Evolutionary conservation across 2,329 filamentous ascomycete genomes (phyloP), one percentile per base, ranked within the genome.

Genomic region (Podosphaera fusca): DNA sequence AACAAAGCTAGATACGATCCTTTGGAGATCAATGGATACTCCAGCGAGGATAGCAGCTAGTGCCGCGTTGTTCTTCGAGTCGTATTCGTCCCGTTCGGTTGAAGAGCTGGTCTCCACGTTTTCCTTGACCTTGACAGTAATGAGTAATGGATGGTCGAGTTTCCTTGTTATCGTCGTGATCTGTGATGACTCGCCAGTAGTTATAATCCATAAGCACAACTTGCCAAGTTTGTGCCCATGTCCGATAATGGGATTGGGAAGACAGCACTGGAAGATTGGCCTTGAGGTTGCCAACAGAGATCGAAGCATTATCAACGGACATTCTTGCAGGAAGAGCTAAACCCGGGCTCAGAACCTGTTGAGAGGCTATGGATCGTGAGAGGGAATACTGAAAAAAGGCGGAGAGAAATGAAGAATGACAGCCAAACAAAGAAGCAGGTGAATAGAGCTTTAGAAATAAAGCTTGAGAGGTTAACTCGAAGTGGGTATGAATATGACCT

Each of bases 291-390:
- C 35, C n/a, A 33, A 45, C 36, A 31, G 53, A 42, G 12, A 55
- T 45, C 2, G 53, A 42, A 29, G 21, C 9, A 8, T n/a, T 42
- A 55, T 55, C 53, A 31, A 2, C 33, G 12, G 53, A 55, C 21
- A 55, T 55, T 4, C 6, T 45, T 40, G 36, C 21, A 31, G 36
- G n/a, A 55, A 42, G 35, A 42, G 53, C 53, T 29, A 36, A 45
- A 45, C 29, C 53, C 53, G 36, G 36, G 38, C 36, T 55, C 36
- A 55, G n/a, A 55, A 54, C 51, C 38, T 55, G n/a, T n/a, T n/a
- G n/a, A n/a, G n/a, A n/a, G n/a, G n/a, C n/a, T n/a, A n/a, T n/a
- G n/a, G n/a, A n/a, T n/a, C n/a, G n/a, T n/a, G n/a, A n/a, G n/a
- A n/a, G n/a, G n/a, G n/a, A n/a, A n/a, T n/a, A n/a, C n/a, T n/a